Evolutionary conservation across 2,329 filamentous ascomycete species (phyloP).

Genomic region (Sporothrix protearum): DNA sequence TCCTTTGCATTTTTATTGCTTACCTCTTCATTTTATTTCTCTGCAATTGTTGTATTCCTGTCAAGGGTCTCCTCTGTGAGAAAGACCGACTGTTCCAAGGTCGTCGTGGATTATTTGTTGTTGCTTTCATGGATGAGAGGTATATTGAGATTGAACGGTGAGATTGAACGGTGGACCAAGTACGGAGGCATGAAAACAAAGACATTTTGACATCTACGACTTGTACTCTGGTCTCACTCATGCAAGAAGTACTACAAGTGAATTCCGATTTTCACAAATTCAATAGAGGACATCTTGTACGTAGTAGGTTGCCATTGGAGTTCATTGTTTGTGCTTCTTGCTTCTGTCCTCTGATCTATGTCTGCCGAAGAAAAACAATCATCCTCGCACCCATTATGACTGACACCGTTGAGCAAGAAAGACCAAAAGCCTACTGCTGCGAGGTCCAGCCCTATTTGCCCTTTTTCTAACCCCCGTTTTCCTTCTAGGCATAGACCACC

Average conservation of each 20-base stretch:
- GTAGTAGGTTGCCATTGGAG: slow-evolving; percentile 1
- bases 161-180: too few species aligned
- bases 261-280: neutral
- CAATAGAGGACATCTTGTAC: neutral
- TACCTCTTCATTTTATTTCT: neutral
- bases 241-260: too few species aligned
- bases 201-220: too few species aligned
- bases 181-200: too few species aligned
- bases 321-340: slow-evolving; percentile 7
- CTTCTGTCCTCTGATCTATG: slow-evolving; percentile 7
- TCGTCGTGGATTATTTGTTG: too few species aligned
- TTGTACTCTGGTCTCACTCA: too few species aligned
- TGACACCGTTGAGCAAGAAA: slow-evolving; percentile 1
- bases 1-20: neutral
- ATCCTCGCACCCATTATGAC: slow-evolving; percentile 28
- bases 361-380: slow-evolving; percentile 9
- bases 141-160: too few species aligned
- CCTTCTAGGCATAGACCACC: neutral
- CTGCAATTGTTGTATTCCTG: neutral
- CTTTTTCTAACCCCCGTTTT: neutral
- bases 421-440: neutral
- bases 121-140: too few species aligned
- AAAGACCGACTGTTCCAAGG: too few species aligned
- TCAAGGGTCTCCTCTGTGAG: too few species aligned
- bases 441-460: slow-evolving; percentile 21